phyloP scores from a whole-genome alignment of 2,329 filamentous ascomycete species.

The Coleophoma cylindrospora region DNA sequence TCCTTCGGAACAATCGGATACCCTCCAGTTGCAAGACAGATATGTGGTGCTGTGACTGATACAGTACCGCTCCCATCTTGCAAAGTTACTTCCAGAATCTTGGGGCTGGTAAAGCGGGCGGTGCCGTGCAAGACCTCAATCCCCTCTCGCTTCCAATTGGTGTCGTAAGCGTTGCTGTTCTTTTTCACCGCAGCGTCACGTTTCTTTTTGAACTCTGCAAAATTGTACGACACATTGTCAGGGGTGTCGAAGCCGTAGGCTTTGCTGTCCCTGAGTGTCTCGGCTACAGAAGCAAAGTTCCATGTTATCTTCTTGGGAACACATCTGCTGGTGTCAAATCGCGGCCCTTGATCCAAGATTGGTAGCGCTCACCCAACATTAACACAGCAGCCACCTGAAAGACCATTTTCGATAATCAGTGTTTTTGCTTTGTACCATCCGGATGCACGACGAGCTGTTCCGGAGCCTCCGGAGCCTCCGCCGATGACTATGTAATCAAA shows the following conservation, averaged over 20 bases:
- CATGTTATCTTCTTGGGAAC: conserved; percentile 48
- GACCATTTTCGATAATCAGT: conserved; percentile 42
- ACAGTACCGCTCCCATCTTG: conserved; percentile 32
- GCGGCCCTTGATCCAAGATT: no score
- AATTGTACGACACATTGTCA: conserved; percentile 35
- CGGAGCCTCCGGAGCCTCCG: conserved; percentile 44
- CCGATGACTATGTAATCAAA: conserved; percentile 51
- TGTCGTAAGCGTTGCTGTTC: conserved; percentile 42
- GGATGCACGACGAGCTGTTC: conserved; percentile 40
- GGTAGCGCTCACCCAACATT: conserved; percentile 41
- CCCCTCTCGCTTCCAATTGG: conserved; percentile 42
- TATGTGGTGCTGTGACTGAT: conserved; percentile 37
- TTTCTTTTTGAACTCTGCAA: conserved; percentile 39
- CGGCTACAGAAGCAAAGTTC: conserved; percentile 43
- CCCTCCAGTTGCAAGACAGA: conserved; percentile 41
- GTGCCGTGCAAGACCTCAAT: conserved; percentile 44
- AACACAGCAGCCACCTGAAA: conserved; percentile 43
- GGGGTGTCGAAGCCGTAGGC: conserved; percentile 43
- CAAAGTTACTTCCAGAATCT: conserved; percentile 37
- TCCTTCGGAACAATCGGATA: conserved; percentile 32
- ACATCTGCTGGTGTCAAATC: conserved; percentile 28
- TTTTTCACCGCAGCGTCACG: conserved; percentile 38
- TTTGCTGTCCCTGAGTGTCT: conserved; percentile 37
- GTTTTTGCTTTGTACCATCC: conserved; percentile 47
- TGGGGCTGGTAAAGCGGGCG: conserved; percentile 37